These are phyloP conservation scores for Litchi chinensis DNA, from an alignment of 345 rosid genomes.

Conservation along the genomic window DNA sequence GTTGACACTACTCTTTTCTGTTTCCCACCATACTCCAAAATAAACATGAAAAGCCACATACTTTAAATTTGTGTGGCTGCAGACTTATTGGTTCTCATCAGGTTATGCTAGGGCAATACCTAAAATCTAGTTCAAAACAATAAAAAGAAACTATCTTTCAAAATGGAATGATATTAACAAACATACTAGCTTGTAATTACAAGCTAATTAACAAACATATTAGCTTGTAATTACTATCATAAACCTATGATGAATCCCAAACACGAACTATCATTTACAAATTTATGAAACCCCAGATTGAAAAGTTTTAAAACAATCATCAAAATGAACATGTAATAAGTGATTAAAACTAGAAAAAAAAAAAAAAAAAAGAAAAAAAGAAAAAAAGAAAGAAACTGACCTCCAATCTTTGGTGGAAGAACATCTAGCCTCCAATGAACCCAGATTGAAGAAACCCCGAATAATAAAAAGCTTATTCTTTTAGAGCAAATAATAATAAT, in stretches of 20 bases:
- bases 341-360: background rate
- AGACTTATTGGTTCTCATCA: background rate
- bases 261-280: background rate
- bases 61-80: background rate
- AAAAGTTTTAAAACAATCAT: background rate
- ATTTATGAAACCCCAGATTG: background rate
- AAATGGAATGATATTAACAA: too few relatives aligned
- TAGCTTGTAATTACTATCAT: background rate
- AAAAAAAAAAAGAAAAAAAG: background rate
- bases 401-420: constrained; percentile 3
- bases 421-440: background rate
- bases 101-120: background rate
- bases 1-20: background rate
- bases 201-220: too few relatives aligned
- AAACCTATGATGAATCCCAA: background rate
- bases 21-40: background rate
- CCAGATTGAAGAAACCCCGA: constrained; percentile 5
- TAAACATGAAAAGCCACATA: background rate
- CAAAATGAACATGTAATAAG: background rate
- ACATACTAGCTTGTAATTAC: too few relatives aligned
- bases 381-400: background rate
- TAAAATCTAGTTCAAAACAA: background rate
- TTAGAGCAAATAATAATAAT: too few relatives aligned
- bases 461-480: too few relatives aligned
- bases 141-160: background rate